phyloP scores from a whole-genome alignment of 2,329 filamentous ascomycete genomes.

The Nemania diffusa region DNA sequence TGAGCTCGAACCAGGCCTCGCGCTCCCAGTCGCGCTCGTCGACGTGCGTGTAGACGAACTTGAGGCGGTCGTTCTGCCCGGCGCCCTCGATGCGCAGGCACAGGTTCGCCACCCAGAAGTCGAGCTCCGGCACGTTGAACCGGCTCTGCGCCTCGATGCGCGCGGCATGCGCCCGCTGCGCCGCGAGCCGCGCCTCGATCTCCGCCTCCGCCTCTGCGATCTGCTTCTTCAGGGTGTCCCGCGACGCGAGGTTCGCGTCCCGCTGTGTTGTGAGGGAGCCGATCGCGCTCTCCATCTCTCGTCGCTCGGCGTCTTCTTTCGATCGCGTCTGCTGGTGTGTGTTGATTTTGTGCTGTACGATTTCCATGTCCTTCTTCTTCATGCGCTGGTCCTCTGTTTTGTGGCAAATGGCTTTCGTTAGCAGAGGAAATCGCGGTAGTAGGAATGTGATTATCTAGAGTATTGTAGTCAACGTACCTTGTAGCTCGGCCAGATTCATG shows the following conservation, averaged over 20 bases:
- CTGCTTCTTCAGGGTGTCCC: conserved; percentile 68
- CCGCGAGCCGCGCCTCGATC: conserved; percentile 75
- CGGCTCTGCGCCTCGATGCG: conserved; percentile 85
- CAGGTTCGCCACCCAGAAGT: conserved; percentile 94
- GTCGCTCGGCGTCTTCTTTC: conserved; percentile 80
- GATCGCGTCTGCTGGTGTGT: conserved; percentile 78
- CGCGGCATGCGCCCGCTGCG: conserved; percentile 76
- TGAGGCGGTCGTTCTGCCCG: conserved; percentile 83
- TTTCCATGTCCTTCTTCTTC: conserved; percentile 88
- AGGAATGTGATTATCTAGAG: not conserved
- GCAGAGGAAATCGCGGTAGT: not conserved
- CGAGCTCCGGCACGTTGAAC: conserved; percentile 91
- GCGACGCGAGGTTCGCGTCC: conserved; percentile 67
- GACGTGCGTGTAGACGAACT: conserved; percentile 89
- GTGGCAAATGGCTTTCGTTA: conserved; percentile 11
- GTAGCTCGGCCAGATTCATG: conserved; percentile 86
- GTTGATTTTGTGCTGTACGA: conserved; percentile 75
- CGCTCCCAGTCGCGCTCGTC: conserved; percentile 87
- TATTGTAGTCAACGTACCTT: conserved; percentile 69
- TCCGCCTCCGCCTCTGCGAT: conserved; percentile 75
- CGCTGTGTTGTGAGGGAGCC: conserved; percentile 67
- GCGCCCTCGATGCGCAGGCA: conserved; percentile 91
- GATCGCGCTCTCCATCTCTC: conserved; percentile 76
- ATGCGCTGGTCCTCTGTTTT: conserved; percentile 86
- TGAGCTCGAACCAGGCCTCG: conserved; percentile 94